Evolutionary conservation across 2,329 filamentous ascomycete species (phyloP).

Genomic region (Zasmidium citrigriseum): DNA sequence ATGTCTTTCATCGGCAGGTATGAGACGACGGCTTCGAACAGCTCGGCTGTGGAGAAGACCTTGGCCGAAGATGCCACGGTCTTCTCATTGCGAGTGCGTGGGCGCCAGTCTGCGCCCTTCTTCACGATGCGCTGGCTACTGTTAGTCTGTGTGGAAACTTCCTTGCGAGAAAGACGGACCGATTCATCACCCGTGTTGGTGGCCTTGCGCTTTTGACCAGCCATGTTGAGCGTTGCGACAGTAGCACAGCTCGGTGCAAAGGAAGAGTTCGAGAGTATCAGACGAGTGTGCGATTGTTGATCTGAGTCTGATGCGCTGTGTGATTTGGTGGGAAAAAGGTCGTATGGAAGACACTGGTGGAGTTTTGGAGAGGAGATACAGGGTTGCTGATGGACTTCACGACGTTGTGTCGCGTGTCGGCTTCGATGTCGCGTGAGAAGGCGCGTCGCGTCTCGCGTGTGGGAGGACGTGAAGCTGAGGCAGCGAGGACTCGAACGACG

Average conservation of each 20-base stretch:
- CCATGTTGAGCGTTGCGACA: neutral
- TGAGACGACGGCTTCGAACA: slow-evolving; percentile 5
- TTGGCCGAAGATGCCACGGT: neutral
- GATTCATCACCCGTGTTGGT: neutral
- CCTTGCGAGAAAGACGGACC: neutral
- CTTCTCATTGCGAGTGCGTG: neutral
- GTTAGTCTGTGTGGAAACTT: neutral
- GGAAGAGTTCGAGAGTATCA: no score
- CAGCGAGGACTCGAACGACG: no score
- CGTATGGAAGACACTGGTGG: no score
- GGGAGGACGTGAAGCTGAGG: no score
- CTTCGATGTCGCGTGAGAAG: no score
- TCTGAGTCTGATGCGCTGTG: no score
- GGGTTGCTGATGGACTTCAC: no score
- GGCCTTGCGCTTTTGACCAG: neutral
- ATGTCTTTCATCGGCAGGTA: neutral
- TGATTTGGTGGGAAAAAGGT: no score
- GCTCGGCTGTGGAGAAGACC: slow-evolving; percentile 1
- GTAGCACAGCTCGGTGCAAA: neutral
- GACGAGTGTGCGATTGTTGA: no score
- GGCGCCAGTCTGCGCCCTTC: neutral
- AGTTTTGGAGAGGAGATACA: no score
- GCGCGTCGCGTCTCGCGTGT: no score
- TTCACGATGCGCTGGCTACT: neutral
- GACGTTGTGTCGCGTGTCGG: no score